Conservation (phyloP, 1,284 basidiomycete genomes). For the Stereum hirsutum region DNA sequence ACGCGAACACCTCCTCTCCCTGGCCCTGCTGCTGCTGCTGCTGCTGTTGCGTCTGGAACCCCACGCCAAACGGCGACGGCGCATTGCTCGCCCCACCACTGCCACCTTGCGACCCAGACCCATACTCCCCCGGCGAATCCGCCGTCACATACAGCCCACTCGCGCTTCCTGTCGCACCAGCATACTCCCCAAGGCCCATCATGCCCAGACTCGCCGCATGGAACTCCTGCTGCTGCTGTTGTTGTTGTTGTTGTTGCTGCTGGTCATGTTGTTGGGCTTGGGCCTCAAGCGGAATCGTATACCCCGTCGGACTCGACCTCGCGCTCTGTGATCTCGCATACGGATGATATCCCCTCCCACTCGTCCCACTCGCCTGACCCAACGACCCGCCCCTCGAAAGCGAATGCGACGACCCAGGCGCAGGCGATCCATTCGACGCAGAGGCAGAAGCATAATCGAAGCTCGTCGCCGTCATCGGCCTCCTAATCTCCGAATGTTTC, state of each 20-base stretch:
- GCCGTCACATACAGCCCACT: neutral
- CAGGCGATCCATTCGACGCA: conserved; percentile 11
- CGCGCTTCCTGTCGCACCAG: neutral
- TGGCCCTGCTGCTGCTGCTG: no score
- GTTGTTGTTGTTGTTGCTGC: conserved; percentile 13
- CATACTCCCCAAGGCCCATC: neutral
- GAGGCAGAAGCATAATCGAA: conserved; percentile 23
- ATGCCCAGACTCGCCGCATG: no score
- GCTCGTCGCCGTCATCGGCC: conserved; percentile 37
- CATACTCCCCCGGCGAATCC: neutral
- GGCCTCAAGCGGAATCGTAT: conserved; percentile 33
- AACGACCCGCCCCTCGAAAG: no score
- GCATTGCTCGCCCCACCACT: no score
- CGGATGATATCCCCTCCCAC: conserved; percentile 47
- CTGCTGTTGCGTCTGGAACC: no score
- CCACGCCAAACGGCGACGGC: no score
- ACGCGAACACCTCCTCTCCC: no score
- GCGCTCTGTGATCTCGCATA: conserved; percentile 36
- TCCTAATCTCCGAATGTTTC: conserved; percentile 38
- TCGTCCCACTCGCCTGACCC: neutral
- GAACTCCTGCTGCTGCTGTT: conserved; percentile 4
- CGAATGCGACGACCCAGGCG: no score
- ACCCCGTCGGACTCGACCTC: conserved; percentile 49
- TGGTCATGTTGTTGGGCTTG: conserved; percentile 1
- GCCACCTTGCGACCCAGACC: no score